Evolutionary conservation across 106 monocot species (phyloP).

Genomic region (Agapanthus africanus): DNA sequence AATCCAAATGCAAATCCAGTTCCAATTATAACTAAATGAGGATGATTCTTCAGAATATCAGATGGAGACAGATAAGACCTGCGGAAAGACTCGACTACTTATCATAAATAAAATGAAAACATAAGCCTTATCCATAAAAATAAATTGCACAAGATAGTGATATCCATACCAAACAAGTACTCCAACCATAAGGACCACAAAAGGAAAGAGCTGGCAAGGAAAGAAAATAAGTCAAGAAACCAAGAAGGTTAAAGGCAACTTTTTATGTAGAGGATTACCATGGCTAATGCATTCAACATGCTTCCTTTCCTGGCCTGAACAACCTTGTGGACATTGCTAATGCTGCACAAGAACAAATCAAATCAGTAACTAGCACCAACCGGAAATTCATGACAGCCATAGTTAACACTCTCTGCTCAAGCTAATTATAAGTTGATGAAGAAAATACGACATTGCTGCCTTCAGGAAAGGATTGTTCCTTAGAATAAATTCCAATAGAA

Average conservation of each 20-base stretch:
- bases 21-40: slow-evolving; percentile 85
- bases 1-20: slow-evolving; percentile 99
- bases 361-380: background rate
- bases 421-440: too few relatives aligned
- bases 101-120: background rate
- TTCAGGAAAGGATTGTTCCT: background rate
- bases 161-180: slow-evolving; percentile 69
- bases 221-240: slow-evolving; percentile 5
- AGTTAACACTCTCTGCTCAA: background rate
- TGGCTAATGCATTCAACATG: slow-evolving; percentile 87
- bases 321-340: slow-evolving; percentile 74
- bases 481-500: background rate
- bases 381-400: background rate
- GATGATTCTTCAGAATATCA: slow-evolving; percentile 79
- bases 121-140: too few relatives aligned
- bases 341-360: slow-evolving; percentile 33
- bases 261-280: slow-evolving; percentile 46
- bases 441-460: background rate
- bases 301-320: slow-evolving; percentile 80
- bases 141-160: background rate
- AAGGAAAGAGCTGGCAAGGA: slow-evolving; percentile 69
- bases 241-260: background rate
- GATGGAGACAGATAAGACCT: slow-evolving; percentile 84
- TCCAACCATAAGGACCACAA: slow-evolving; percentile 58
- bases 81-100: background rate